Evolutionary conservation across 345 rosid genomes (phyloP), one percentile per base, ranked within the genome.

Genomic region (Lumnitzera littorea): DNA sequence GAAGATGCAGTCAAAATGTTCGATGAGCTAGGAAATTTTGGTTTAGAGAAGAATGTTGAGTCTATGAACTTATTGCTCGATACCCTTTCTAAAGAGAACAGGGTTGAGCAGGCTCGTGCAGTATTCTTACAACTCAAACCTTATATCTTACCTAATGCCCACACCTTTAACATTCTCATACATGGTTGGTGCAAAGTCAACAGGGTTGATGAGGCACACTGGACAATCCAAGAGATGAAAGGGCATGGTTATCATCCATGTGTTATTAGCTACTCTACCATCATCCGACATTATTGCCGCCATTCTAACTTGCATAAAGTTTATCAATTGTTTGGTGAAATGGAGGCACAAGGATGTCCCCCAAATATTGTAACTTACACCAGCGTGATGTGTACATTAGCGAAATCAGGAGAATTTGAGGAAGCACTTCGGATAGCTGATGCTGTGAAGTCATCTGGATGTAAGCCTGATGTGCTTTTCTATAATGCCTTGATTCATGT

Each of bases 191-290:
- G 96, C 69, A 80, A 82, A 74, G 62, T 74, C n/a, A 82, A 82
- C 47, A 73, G 82, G 46, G 85, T 83, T 4, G 92, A 87, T 41
- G 96, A 89, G 68, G 98, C 96, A 51, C 77, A 71, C 3, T 91
- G 98, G 96, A 83, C 96, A 7, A 70, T 91, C 36, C 91, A 87
- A 51, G 96, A 91, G 69, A 91, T 91, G 98, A 91, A 72, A 69
- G 98, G 96, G 1, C 64, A 82, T 41, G 96, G 91, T 0, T 70
- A 50, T 52, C 74, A 46, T 15, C 95, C 91, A 47, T 83, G 84
- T 69, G 89, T 83, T 17, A 82, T 89, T 56, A 87, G 95, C 58
- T 91, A 87, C 71, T 87, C 95, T 0, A 83, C 84, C 41, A 76
- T 91, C 17, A 70, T 89, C 36, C 77, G 74, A 47, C 80, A 77